A percentile compares a stretch with the other conserved stretches of the same genome.
Evolutionary conservation across 768 basidiomycete species (phyloP).

Genomic region (Pulveroboletus sp.): DNA sequence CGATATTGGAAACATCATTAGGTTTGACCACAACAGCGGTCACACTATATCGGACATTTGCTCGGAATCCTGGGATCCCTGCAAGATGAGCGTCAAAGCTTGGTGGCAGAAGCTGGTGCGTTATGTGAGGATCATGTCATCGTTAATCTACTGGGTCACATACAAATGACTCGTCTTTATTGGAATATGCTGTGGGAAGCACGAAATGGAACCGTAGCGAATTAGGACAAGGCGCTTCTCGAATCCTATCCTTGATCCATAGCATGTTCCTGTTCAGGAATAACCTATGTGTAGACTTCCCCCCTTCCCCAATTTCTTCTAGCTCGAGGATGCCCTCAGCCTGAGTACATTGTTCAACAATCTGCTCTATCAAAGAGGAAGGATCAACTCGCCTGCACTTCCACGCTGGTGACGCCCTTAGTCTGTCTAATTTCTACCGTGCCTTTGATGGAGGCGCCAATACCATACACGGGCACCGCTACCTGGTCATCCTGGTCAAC

Average conservation of each 20-base stretch:
- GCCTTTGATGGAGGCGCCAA: conserved; percentile 50
- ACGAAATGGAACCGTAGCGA: conserved; percentile 50
- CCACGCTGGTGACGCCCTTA: conserved; percentile 55
- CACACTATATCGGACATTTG: conserved; percentile 60
- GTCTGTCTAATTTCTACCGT: conserved; percentile 50
- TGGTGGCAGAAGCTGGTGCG: conserved; percentile 59
- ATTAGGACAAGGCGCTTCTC: conserved; percentile 45
- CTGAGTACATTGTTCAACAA: too few relatives aligned
- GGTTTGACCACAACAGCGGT: conserved; percentile 50
- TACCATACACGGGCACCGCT: conserved; percentile 55
- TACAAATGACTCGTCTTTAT: conserved; percentile 58
- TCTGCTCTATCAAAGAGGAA: too few relatives aligned
- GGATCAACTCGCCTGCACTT: conserved; percentile 49
- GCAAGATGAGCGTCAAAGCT: conserved; percentile 63
- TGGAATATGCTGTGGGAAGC: conserved; percentile 56
- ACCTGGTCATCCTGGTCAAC: conserved; percentile 48
- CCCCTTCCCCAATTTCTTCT: conserved; percentile 66
- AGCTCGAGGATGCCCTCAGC: conserved; percentile 57
- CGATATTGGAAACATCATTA: conserved; percentile 36
- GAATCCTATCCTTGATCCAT: conserved; percentile 50
- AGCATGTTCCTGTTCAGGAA: conserved; percentile 50
- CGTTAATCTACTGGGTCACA: conserved; percentile 23
- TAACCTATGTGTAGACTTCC: conserved; percentile 47
- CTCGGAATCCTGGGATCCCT: conserved; percentile 69
- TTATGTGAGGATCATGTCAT: conserved; percentile 1